Base-by-base conservation (phyloP, 2,329 filamentous ascomycete species). In the Pestalotiopsis sp. region DNA sequence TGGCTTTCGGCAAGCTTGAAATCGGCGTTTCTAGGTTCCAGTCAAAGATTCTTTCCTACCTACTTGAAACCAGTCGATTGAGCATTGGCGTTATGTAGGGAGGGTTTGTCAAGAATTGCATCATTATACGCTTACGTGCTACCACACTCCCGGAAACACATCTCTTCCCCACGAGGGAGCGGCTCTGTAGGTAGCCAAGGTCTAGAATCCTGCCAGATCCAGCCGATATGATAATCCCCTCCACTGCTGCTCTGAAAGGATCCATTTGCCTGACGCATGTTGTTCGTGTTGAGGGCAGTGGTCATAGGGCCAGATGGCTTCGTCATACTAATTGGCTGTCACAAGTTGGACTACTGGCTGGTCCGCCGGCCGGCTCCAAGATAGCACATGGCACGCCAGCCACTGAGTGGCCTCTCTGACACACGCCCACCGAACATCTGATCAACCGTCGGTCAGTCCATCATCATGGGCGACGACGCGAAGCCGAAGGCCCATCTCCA, bases 371-470 rank as follows among this genome's bases (percentile, higher is more conserved):
- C 52, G 52, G 58, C 57, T 56, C 65, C 38, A 57, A 36, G n/a
- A 67, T 67, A 52, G 45, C 45, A 52, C n/a, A 25, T 65, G 52
- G 41, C 25, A 66, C 27, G n/a, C 64, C 38, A 58, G 23, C 62
- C 38, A 65, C 62, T 65, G 38, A 65, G 20, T 49, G 62, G 41
- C 13, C 64, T 66, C 31, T 38, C 52, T 27, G 41, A 66, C 56
- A 27, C 36, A 66, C n/a, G 20, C 20, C 64, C 64, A 23, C 65
- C 52, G n/a, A 58, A 36, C 56, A 45, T 67, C 65, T 38, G 65
- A 67, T 49, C 52, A 67, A 36, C 56, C 38, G 58, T 66, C 65
- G 65, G 65, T 31, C 65, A 67, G 52, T 67, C 56, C 49, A 67
- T 49, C 49, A 67, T 49, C 38, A 56, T 25, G 65, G 65, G 27